phyloP scores from a whole-genome alignment of 129 eudicot genomes.

The Centella asiatica region DNA sequence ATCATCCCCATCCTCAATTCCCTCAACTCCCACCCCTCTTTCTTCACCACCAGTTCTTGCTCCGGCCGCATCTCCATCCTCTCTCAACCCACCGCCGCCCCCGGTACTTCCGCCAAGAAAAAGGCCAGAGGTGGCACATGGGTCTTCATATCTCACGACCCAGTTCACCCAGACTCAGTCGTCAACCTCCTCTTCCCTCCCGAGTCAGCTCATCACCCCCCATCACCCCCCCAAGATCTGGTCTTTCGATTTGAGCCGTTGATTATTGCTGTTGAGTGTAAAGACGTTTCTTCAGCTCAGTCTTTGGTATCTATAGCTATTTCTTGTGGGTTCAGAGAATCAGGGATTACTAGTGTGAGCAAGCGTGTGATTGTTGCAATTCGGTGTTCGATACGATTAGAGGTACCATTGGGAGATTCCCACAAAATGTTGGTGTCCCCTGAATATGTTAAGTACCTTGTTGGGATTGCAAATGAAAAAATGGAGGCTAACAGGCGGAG shows the following conservation, averaged over 20 bases:
- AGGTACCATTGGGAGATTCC: slow-evolving; percentile 77
- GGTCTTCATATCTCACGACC: slow-evolving; percentile 76
- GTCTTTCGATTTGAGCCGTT: slow-evolving; percentile 87
- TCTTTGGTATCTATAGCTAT: slow-evolving; percentile 62
- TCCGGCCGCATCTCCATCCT: slow-evolving; percentile 97
- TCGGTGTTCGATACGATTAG: slow-evolving; percentile 82
- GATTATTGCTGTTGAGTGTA: slow-evolving; percentile 81
- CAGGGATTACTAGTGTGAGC: slow-evolving; percentile 72
- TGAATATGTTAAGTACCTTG: slow-evolving; percentile 67
- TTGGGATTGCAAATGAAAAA: slow-evolving; percentile 76
- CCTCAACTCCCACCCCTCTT: slow-evolving; percentile 66
- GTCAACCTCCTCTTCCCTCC: slow-evolving; percentile 44
- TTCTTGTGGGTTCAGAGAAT: slow-evolving; percentile 77
- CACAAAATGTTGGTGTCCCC: slow-evolving; percentile 42
- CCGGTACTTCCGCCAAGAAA: slow-evolving; percentile 39
- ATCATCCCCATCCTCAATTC: slow-evolving; percentile 60
- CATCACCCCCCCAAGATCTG: slow-evolving; percentile 14
- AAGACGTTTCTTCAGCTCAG: slow-evolving; percentile 44
- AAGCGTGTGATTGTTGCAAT: slow-evolving; percentile 75
- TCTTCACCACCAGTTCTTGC: slow-evolving; percentile 96
- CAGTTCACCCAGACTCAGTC: slow-evolving; percentile 36
- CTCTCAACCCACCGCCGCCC: slow-evolving; percentile 45
- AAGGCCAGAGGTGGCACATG: slow-evolving; percentile 86
- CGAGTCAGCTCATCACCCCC: slow-evolving; percentile 10
- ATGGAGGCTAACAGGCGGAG: slow-evolving; percentile 83